These are phyloP conservation scores for Septoria linicola DNA, from an alignment of 2,329 filamentous ascomycete species.

Conservation along the genomic window DNA sequence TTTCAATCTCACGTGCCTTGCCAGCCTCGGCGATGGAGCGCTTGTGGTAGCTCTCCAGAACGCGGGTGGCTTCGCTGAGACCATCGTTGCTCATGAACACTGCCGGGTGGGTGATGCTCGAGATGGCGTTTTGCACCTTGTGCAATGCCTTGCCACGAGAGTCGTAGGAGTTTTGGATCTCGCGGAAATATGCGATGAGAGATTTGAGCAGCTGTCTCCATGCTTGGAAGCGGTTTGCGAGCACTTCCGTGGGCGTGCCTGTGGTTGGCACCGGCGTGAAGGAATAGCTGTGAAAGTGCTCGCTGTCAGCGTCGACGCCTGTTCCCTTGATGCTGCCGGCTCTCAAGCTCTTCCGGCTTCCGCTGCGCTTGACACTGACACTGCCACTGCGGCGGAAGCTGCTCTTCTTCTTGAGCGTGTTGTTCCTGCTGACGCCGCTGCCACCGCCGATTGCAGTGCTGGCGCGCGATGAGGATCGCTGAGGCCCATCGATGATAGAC, in stretches of 20 bases:
- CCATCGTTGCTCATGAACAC: constrained; percentile 78
- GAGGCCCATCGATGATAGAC: constrained; percentile 59
- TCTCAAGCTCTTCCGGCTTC: constrained; percentile 76
- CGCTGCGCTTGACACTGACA: constrained; percentile 72
- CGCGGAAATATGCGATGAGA: constrained; percentile 87
- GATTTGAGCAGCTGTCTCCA: constrained; percentile 97
- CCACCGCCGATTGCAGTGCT: constrained; percentile 48
- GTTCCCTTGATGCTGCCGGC: constrained; percentile 85
- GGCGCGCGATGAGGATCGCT: constrained; percentile 59
- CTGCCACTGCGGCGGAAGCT: constrained; percentile 71
- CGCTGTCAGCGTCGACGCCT: constrained; percentile 56
- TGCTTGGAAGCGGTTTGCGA: constrained; percentile 86
- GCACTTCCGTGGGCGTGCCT: constrained; percentile 81
- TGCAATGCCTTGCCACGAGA: constrained; percentile 75
- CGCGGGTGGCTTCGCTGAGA: constrained; percentile 80
- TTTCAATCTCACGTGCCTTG: constrained; percentile 87
- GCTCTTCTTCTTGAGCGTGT: constrained; percentile 85
- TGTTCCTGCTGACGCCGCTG: constrained; percentile 56
- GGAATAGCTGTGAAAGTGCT: constrained; percentile 78
- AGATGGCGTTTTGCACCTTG: constrained; percentile 80
- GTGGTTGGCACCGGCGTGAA: constrained; percentile 84
- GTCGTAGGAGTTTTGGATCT: constrained; percentile 88
- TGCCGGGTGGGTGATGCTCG: constrained; percentile 72
- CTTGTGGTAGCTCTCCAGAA: constrained; percentile 80
- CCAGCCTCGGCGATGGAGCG: constrained; percentile 75